A percentile compares a stretch with the other conserved stretches of the same genome.
phyloP scores from a whole-genome alignment of 2,329 filamentous ascomycete genomes.

The Akanthomyces uredinophilus region DNA sequence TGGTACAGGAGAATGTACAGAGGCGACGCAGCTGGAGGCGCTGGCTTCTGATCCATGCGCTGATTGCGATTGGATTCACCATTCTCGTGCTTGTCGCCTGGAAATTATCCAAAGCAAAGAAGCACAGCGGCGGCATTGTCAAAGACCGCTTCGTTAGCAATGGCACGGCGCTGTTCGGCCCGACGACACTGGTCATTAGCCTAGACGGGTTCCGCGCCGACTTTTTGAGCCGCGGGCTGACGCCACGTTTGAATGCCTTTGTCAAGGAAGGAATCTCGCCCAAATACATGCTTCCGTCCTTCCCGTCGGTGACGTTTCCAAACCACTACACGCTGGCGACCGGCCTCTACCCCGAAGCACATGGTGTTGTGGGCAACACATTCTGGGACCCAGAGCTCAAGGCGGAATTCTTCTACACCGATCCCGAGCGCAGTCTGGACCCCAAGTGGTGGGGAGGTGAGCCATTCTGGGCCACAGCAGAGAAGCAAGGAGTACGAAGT shows the following conservation, averaged over 20 bases:
- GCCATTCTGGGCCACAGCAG: constrained; percentile 89
- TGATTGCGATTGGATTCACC: constrained; percentile 49
- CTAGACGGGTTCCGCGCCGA: constrained; percentile 95
- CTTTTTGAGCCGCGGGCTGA: constrained; percentile 78
- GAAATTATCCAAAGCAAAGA: constrained; percentile 50
- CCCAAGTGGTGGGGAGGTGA: constrained; percentile 94
- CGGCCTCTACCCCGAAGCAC: constrained; percentile 84
- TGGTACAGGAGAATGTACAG: constrained; percentile 41
- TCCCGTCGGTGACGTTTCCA: constrained; percentile 94
- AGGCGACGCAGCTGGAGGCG: constrained; percentile 50
- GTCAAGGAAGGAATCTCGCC: constrained; percentile 82
- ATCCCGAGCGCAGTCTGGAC: constrained; percentile 69
- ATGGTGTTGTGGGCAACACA: constrained; percentile 88
- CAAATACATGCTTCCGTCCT: constrained; percentile 87
- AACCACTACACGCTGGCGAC: constrained; percentile 94
- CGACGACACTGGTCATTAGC: constrained; percentile 89
- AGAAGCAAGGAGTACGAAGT: constrained; percentile 69
- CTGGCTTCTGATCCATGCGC: constrained; percentile 48
- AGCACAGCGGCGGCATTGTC: constrained; percentile 24
- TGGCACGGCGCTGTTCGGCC: constrained; percentile 81
- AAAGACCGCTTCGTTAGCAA: constrained; percentile 53
- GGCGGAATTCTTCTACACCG: constrained; percentile 84
- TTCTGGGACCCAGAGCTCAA: constrained; percentile 82
- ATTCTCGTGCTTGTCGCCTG: constrained; percentile 53
- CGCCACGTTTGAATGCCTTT: constrained; percentile 74